Conservation (phyloP, 495 filamentous ascomycete genomes). For the Xylaria grammica region DNA sequence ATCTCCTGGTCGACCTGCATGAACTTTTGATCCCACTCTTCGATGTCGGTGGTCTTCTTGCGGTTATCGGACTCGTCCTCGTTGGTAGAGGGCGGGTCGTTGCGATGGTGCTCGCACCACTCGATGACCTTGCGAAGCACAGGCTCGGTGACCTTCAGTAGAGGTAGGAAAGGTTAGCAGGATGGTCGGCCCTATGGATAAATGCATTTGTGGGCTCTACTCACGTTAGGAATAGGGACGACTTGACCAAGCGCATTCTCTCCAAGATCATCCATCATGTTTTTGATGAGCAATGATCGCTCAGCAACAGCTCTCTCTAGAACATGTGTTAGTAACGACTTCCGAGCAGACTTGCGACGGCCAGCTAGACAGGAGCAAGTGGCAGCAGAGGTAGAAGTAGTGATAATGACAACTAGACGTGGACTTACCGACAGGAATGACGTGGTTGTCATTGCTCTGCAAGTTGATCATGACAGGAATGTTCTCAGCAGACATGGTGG, state of each 20-base stretch:
- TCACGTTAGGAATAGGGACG: constrained; percentile 88
- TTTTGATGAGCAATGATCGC: constrained; percentile 94
- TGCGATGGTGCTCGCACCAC: constrained; percentile 94
- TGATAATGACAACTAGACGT: neutral
- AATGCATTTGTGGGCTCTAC: constrained; percentile 34
- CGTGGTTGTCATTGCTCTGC: constrained; percentile 34
- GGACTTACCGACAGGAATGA: constrained; percentile 41
- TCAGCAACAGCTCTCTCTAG: constrained; percentile 84
- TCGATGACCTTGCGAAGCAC: constrained; percentile 95
- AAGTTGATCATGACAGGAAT: constrained; percentile 12
- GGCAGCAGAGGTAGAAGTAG: neutral
- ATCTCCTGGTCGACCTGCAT: constrained; percentile 99
- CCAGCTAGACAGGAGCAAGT: neutral
- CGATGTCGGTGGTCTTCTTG: constrained; percentile 98
- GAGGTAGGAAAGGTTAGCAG: constrained; percentile 6
- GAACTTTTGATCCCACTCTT: constrained; percentile 99
- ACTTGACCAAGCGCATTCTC: constrained; percentile 65
- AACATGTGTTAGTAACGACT: constrained; percentile 25
- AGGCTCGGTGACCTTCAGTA: constrained; percentile 79
- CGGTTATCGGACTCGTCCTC: constrained; percentile 93
- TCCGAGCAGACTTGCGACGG: neutral
- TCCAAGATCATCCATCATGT: constrained; percentile 93
- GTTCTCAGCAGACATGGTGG: constrained; percentile 19
- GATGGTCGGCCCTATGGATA: neutral
- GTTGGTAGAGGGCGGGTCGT: constrained; percentile 73